A percentile compares a stretch with the other conserved stretches of the same genome.
These are phyloP conservation scores for Santalum album DNA, from an alignment of 164 flowering plant genomes.

Conservation along the genomic window DNA sequence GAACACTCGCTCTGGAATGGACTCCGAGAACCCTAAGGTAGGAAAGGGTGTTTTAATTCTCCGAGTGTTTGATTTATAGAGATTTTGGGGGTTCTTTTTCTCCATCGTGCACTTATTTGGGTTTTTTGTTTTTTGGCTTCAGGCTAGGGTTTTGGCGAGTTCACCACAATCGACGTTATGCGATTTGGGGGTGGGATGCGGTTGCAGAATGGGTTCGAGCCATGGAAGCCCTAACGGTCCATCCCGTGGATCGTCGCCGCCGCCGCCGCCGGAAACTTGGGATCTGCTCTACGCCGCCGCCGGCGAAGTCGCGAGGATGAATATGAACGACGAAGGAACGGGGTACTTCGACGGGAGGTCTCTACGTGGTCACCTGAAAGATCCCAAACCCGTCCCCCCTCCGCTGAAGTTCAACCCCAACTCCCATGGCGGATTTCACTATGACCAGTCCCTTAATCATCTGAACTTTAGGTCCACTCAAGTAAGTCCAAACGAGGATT, in stretches of 20 bases:
- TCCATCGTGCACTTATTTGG: not conserved
- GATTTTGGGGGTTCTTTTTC: not conserved
- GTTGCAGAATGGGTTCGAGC: constrained; percentile 33
- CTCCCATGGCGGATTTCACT: constrained; percentile 10
- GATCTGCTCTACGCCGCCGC: constrained; percentile 60
- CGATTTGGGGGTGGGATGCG: constrained; percentile 29
- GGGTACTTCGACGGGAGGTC: constrained; percentile 9
- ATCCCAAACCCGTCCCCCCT: constrained; percentile 24
- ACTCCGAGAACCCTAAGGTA: constrained; percentile 30
- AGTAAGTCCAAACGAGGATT: constrained; percentile 24
- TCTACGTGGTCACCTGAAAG: constrained; percentile 22
- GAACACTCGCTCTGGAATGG: not conserved
- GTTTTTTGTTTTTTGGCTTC: not conserved
- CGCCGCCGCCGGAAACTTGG: constrained; percentile 35
- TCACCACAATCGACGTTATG: constrained; percentile 70
- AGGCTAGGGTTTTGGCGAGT: constrained; percentile 35
- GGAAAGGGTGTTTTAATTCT: not conserved
- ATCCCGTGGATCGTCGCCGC: constrained; percentile 8
- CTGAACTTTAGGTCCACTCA: constrained; percentile 33
- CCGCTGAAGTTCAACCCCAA: constrained; percentile 12
- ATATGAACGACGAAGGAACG: constrained; percentile 24
- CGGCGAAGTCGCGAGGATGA: constrained; percentile 52
- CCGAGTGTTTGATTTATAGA: too few species aligned
- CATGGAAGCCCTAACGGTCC: constrained; percentile 43
- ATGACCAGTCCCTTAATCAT: constrained; percentile 23